A percentile compares a stretch with the other conserved stretches of the same genome.
Evolutionary conservation across 2,329 filamentous ascomycete species (phyloP).

Genomic region (Microdochium bolleyi): DNA sequence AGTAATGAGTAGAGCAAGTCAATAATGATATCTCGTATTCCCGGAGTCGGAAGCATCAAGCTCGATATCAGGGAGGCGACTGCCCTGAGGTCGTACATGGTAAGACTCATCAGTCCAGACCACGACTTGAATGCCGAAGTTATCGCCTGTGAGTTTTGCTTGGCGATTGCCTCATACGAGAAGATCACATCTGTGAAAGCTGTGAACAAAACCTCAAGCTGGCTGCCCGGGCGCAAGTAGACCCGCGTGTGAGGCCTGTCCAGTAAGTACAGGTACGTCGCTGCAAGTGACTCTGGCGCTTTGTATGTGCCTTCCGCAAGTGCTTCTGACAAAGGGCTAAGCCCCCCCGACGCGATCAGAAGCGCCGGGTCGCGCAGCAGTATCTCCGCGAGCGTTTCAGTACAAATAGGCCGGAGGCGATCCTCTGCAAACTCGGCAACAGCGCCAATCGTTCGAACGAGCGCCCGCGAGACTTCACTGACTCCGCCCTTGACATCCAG

Average conservation of each 20-base stretch:
- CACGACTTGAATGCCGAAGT: slow-evolving; percentile 86
- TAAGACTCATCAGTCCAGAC: slow-evolving; percentile 82
- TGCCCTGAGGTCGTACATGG: slow-evolving; percentile 80
- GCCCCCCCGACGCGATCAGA: slow-evolving; percentile 73
- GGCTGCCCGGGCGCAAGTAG: slow-evolving; percentile 80
- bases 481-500: slow-evolving; percentile 92
- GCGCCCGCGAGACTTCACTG: slow-evolving; percentile 74
- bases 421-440: slow-evolving; percentile 84
- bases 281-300: slow-evolving; percentile 80
- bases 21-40: slow-evolving; percentile 67
- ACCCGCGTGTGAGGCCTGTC: slow-evolving; percentile 75
- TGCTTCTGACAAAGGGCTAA: slow-evolving; percentile 83
- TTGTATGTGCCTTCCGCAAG: slow-evolving; percentile 87
- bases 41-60: slow-evolving; percentile 47
- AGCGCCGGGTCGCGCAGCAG: slow-evolving; percentile 78
- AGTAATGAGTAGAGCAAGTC: slow-evolving; percentile 76
- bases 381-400: slow-evolving; percentile 89
- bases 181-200: slow-evolving; percentile 79
- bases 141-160: slow-evolving; percentile 88
- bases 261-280: slow-evolving; percentile 82
- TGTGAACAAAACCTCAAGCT: slow-evolving; percentile 82
- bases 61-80: slow-evolving; percentile 70
- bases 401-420: slow-evolving; percentile 79
- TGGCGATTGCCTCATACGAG: slow-evolving; percentile 55
- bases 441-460: slow-evolving; percentile 83